Base-by-base conservation (phyloP, 1,139 yeast species). In the Candida smagusa region DNA sequence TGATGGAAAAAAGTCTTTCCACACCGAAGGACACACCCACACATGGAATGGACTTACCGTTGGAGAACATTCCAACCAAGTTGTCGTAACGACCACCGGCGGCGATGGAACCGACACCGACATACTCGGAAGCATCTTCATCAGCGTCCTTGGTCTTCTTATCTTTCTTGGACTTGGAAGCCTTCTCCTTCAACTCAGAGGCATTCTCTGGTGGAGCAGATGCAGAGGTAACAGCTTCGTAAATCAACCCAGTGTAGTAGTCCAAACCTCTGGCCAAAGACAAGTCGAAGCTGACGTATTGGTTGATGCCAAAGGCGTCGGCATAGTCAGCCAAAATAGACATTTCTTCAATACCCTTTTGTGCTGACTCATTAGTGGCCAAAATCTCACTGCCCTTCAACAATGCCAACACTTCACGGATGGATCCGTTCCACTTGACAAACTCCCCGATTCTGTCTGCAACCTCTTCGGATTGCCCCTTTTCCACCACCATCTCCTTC, bases 41-140 rank as follows among this genome's bases (percentile, higher is more conserved):
- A 72, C 98, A 92, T 19, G 98, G 98, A 54, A 92, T 89, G 22
- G 92, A 84, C 65, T 89, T 88, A 49, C 92, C 92, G 56, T 80
- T 82, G 45, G 96, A 83, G 63, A 92, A 92, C 97, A 92, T 92
- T 49, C 96, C 96, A 25, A 92, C 97, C 46, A 92, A 76, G 52
- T 85, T 84, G 61, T 92, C 98, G 63, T 92, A 92, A 63, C 98
- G 86, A 49, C 98, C 98, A 66, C 98, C 98, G 32, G 96, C 98
- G 40, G 96, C 96, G 52, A 92, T 88, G 7, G 97, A 90, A 22
- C 98, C 98, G 36, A 92, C 97, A 52, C 98, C 98, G 35, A 92
- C 97, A 53, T 85, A 88, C 48, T 88, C 97, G 36, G 95, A 85
- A 38, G 96, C 96, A 64, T 92, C 98, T 49, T 89, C 97, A 36